phyloP scores from a whole-genome alignment of 192 early-diverging fungal species.

The Mortierella claussenii region DNA sequence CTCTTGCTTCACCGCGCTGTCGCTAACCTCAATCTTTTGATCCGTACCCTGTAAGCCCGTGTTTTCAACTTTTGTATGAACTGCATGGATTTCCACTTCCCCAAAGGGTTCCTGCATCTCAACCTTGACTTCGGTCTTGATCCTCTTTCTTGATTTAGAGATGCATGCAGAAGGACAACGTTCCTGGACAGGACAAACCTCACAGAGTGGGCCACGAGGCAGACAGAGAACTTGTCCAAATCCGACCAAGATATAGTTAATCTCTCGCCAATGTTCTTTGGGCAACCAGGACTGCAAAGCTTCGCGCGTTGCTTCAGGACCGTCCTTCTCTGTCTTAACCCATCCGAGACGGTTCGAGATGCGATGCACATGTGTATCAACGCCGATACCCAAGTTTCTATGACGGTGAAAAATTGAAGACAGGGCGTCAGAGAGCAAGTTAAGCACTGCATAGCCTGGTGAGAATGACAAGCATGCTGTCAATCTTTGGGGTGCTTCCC shows the following conservation, averaged over 20 bases:
- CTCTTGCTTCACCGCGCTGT: not conserved
- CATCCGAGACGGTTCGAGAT: conserved; percentile 91
- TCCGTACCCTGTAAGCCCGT: not conserved
- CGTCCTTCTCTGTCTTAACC: conserved; percentile 76
- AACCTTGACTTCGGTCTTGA: not conserved
- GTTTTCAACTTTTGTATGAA: conserved; percentile 12
- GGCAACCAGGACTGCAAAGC: conserved; percentile 86
- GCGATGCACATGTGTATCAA: conserved; percentile 95
- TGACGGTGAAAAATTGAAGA: not conserved
- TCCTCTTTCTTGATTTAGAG: conserved; percentile 6
- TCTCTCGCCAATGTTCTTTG: conserved; percentile 81
- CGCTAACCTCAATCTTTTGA: not conserved
- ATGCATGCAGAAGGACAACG: conserved; percentile 63
- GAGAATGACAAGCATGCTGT: no score
- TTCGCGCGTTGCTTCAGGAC: conserved; percentile 85
- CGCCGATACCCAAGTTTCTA: conserved; percentile 89
- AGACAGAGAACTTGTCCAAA: conserved; percentile 89
- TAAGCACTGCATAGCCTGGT: not conserved
- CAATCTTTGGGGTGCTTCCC: no score
- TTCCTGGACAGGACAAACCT: conserved; percentile 80
- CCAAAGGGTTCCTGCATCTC: conserved; percentile 25
- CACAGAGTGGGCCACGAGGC: conserved; percentile 79
- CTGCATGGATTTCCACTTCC: conserved; percentile 22
- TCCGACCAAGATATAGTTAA: conserved; percentile 92
- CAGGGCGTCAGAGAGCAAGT: not conserved